phyloP scores from a whole-genome alignment of 768 basidiomycete species.

The Suillus sp. region DNA sequence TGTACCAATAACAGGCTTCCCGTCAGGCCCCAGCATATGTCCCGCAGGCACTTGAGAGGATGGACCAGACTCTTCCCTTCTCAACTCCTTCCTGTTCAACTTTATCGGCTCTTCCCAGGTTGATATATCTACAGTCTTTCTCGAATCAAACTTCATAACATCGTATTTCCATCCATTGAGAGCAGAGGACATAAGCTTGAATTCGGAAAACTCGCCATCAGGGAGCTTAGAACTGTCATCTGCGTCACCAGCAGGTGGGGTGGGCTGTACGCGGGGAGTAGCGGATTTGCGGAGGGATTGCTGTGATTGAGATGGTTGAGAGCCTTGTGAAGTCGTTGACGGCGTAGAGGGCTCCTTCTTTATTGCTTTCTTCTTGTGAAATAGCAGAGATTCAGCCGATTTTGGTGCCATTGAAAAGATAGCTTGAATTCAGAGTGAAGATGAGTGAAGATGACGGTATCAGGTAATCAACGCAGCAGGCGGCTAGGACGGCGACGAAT shows the following conservation, averaged over 20 bases:
- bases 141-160: constrained; percentile 87
- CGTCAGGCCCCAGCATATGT: constrained; percentile 81
- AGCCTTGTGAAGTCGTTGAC: constrained; percentile 18
- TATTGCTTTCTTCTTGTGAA: constrained; percentile 57
- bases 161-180: constrained; percentile 91
- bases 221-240: constrained; percentile 60
- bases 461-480: not conserved
- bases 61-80: constrained; percentile 45
- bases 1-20: constrained; percentile 77
- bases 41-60: constrained; percentile 54
- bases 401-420: constrained; percentile 29
- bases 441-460: not conserved
- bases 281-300: constrained; percentile 39
- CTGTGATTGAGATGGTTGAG: constrained; percentile 13
- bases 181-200: constrained; percentile 74
- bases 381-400: constrained; percentile 53
- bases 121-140: constrained; percentile 68
- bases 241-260: constrained; percentile 41
- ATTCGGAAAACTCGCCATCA: constrained; percentile 72
- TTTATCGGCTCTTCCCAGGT: constrained; percentile 77
- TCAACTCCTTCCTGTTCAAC: constrained; percentile 83
- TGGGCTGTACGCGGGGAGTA: constrained; percentile 42
- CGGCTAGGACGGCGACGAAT: not conserved
- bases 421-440: not conserved
- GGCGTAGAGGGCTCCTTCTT: constrained; percentile 26